Base-by-base conservation (phyloP, 148 eudicot genomes). In the Fagopyrum esculentum region DNA sequence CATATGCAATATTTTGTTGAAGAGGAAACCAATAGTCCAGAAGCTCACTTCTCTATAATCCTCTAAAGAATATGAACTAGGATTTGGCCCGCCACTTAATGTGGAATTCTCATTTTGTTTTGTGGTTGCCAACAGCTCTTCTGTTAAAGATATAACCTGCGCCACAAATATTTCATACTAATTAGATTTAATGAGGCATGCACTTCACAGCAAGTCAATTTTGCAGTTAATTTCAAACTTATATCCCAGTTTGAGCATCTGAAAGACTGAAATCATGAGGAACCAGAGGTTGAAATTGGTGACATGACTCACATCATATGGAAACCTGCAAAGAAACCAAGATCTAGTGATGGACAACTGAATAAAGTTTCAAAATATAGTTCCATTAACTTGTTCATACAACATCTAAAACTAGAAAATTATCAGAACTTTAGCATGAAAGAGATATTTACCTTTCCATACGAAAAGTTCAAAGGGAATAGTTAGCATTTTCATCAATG, bases 251-350 rank as follows among this genome's bases (percentile, higher is more conserved):
- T 81, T 81, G 86, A 85, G 87, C 87, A 85, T 90, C 86, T 80
- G 88, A 89, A 87, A 83, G 87, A 88, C 88, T 82, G 88, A 90
- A 90, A 82, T 92, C 89, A 87, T 82, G 85, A 79, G 82, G 89
- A 83, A 81, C 88, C 80, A 84, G 78, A 82, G 83, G 88, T 85
- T 80, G 89, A 82, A 86, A 66, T 66, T 46, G 71, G 19, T 66
- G 71, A 66, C 71, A 66, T 12, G 47, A 66, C 91, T 85, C 86
- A 91, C 82, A 83, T 86, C 80, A 87, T 79, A 87, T 60, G 81
- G 88, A 92, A 71, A 95, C 99, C 97, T 95, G 97, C 97, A 95
- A 82, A 86, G 82, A 80, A 92, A 89, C 81, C 84, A 92, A 86
- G 86, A 92, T 78, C 84, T 86, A 84, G 87, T 92, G 96, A 94